phyloP scores from a whole-genome alignment of 139 green algal genomes.

The Astrephomene gubernaculifera region DNA sequence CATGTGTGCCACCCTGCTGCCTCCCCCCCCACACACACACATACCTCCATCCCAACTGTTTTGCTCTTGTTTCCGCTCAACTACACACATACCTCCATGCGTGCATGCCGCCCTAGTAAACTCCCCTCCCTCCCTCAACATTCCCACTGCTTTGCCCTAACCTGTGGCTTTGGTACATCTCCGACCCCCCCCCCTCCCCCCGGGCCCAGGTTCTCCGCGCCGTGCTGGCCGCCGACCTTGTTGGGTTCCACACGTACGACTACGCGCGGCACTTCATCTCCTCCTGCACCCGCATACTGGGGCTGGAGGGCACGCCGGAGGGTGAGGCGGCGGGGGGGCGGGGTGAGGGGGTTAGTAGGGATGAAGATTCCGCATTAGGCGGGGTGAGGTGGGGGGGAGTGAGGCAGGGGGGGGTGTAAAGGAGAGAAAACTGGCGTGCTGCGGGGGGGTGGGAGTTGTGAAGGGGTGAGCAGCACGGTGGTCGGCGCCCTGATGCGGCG shows the following conservation, averaged over 20 bases:
- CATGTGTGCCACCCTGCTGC: not conserved
- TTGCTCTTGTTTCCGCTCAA: not conserved
- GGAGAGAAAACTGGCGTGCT: no score
- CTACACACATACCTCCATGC: not conserved
- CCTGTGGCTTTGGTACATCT: no score
- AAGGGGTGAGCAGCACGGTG: no score
- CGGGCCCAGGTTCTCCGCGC: constrained; percentile 77
- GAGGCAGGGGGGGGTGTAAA: no score
- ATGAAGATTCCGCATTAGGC: not conserved
- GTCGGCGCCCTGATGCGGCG: no score
- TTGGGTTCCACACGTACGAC: constrained; percentile 97
- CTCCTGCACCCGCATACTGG: constrained; percentile 92
- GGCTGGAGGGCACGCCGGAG: constrained; percentile 89
- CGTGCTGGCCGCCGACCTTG: constrained; percentile 89
- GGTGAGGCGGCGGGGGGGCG: constrained; percentile 13
- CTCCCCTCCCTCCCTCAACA: constrained; percentile 2
- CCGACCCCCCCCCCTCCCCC: not conserved
- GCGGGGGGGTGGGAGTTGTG: no score
- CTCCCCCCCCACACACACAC: not conserved
- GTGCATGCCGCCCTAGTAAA: not conserved
- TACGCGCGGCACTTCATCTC: constrained; percentile 96
- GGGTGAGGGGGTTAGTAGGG: not conserved
- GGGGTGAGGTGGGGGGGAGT: not conserved
- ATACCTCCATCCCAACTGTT: no score
- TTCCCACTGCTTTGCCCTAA: no score